Evolutionary conservation across 2,329 filamentous ascomycete species (phyloP).

Genomic region (Ceratocystis colombiana): DNA sequence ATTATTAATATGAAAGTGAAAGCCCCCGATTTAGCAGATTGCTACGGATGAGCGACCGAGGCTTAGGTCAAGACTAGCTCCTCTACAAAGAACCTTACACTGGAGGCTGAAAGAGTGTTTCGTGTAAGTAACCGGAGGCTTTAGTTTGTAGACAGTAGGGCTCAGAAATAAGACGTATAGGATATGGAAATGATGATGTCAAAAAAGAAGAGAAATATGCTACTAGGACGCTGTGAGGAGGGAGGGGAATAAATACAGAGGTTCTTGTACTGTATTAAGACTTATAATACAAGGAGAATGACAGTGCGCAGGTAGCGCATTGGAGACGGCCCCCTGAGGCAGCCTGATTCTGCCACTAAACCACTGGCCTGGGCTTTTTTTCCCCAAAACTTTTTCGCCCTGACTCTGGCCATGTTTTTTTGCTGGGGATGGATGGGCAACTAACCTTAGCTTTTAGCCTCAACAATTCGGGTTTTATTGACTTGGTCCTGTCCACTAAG

Average conservation of each 20-base stretch:
- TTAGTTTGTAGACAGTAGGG: not conserved
- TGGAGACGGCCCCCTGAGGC: not conserved
- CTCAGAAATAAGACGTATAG: not conserved
- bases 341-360: not conserved
- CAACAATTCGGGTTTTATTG: not conserved
- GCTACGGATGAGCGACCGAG: not conserved
- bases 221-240: not conserved
- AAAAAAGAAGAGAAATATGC: not conserved
- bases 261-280: not conserved
- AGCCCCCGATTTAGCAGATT: not conserved
- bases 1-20: constrained; percentile 9
- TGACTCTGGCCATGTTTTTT: not conserved
- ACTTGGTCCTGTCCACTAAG: not conserved
- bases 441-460: not conserved
- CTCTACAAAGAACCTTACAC: not conserved
- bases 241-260: not conserved
- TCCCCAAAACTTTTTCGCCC: constrained; percentile 1
- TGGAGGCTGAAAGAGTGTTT: not conserved
- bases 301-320: not conserved
- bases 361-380: constrained; percentile 12
- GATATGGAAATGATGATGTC: not conserved
- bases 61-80: not conserved
- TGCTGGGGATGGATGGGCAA: constrained; percentile 13
- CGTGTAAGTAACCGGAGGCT: not conserved
- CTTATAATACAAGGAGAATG: not conserved